phyloP scores from a whole-genome alignment of 441 rosid genomes.

The Brassica hybrid region DNA sequence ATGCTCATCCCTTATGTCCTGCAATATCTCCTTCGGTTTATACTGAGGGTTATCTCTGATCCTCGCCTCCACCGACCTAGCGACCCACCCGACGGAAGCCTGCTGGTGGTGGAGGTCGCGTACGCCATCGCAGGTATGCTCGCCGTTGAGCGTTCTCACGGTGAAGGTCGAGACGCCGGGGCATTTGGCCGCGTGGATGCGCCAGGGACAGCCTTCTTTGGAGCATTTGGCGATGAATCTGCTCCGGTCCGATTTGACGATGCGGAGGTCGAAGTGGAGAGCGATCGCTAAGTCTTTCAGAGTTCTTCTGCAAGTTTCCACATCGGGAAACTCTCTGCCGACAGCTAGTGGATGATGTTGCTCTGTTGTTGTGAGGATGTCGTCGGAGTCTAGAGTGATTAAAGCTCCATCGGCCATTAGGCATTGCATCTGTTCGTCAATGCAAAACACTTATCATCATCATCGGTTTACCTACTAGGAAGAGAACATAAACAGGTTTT shows the following conservation, averaged over 20 bases:
- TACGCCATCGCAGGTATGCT: constrained; percentile 96
- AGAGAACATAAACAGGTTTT: too few relatives aligned
- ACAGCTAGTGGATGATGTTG: constrained; percentile 52
- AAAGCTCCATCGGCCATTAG: constrained; percentile 68
- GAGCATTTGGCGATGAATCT: constrained; percentile 97
- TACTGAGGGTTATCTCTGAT: constrained; percentile 94
- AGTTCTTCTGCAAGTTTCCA: constrained; percentile 92
- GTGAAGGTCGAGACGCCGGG: constrained; percentile 89
- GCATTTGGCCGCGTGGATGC: constrained; percentile 95
- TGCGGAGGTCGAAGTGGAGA: constrained; percentile 89
- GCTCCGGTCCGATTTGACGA: constrained; percentile 96
- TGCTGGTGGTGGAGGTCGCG: constrained; percentile 92
- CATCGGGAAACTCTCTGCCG: constrained; percentile 95
- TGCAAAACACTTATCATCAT: constrained; percentile 25
- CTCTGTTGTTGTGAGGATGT: constrained; percentile 47
- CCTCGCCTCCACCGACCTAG: constrained; percentile 91
- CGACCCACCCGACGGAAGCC: constrained; percentile 99
- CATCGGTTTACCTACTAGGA: neutral
- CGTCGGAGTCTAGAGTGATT: constrained; percentile 57
- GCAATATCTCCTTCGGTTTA: constrained; percentile 92
- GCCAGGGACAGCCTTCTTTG: constrained; percentile 99
- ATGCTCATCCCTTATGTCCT: constrained; percentile 88
- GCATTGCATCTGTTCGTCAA: constrained; percentile 42
- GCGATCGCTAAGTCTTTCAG: constrained; percentile 94
- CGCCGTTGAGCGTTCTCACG: constrained; percentile 82